Evolutionary conservation across 768 basidiomycete species (phyloP).

Genomic region (Calocera viscosa): DNA sequence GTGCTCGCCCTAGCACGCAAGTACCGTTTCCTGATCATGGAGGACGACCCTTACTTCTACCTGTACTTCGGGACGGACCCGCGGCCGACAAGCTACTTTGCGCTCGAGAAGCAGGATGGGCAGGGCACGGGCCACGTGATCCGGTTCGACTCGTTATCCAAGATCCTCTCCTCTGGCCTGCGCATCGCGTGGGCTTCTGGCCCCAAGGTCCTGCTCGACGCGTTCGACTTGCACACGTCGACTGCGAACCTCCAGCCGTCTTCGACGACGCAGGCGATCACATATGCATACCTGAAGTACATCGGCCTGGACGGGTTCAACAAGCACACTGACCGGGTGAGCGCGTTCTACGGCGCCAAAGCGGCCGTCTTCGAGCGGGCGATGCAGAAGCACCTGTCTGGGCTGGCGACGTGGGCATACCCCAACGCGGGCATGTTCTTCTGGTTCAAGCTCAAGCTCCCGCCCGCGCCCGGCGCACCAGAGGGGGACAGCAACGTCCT

Average conservation of each 20-base stretch:
- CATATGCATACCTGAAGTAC: conserved; percentile 41
- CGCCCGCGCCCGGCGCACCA: conserved; percentile 21
- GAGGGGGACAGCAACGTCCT: conserved; percentile 58
- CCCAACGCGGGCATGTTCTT: conserved; percentile 85
- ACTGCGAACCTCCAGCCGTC: conserved; percentile 56
- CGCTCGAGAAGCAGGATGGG: conserved; percentile 54
- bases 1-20: conserved; percentile 58
- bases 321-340: conserved; percentile 51
- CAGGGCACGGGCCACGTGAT: conserved; percentile 51
- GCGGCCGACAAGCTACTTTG: conserved; percentile 67
- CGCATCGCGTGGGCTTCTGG: conserved; percentile 73
- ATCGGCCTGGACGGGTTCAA: conserved; percentile 73
- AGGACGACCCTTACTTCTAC: conserved; percentile 65
- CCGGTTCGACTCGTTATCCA: conserved; percentile 82
- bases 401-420: conserved; percentile 56
- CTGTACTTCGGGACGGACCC: conserved; percentile 57
- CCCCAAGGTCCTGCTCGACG: conserved; percentile 50
- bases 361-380: conserved; percentile 67
- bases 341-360: conserved; percentile 60
- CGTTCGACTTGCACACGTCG: conserved; percentile 57
- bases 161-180: conserved; percentile 64
- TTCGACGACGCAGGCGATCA: conserved; percentile 51
- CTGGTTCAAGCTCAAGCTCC: conserved; percentile 62
- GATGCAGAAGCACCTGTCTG: conserved; percentile 62
- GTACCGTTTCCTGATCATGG: conserved; percentile 69